phyloP scores from a whole-genome alignment of 2,329 filamentous ascomycete species.

The Chaetomiaceae sp. region DNA sequence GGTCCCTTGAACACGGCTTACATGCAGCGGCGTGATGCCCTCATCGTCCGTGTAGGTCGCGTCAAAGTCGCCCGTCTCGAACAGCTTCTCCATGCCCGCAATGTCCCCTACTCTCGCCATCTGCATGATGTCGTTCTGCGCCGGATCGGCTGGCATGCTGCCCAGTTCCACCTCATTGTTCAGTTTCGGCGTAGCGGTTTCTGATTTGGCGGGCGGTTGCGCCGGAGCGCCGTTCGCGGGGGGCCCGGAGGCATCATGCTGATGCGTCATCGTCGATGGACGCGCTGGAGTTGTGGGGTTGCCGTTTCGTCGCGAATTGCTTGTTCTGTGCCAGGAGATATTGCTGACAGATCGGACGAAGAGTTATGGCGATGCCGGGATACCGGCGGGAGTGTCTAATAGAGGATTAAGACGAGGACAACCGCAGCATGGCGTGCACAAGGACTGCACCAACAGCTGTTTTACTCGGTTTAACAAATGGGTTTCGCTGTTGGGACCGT shows the following conservation, averaged over 20 bases:
- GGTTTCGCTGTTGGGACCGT: neutral
- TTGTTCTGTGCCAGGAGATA: no score
- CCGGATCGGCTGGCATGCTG: slow-evolving; percentile 40
- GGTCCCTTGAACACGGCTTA: slow-evolving; percentile 42
- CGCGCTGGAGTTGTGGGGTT: neutral
- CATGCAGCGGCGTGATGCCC: slow-evolving; percentile 92
- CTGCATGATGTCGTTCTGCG: slow-evolving; percentile 89
- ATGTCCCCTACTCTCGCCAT: slow-evolving; percentile 85
- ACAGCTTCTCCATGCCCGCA: slow-evolving; percentile 79
- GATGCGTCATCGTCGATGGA: slow-evolving; percentile 40
- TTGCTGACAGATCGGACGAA: neutral
- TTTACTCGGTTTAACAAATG: neutral
- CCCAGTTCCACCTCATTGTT: slow-evolving; percentile 56
- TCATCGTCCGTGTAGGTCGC: slow-evolving; percentile 83
- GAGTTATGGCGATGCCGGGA: neutral
- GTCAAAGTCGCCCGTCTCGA: slow-evolving; percentile 75
- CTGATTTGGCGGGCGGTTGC: slow-evolving; percentile 51
- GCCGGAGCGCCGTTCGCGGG: slow-evolving; percentile 43
- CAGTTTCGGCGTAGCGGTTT: slow-evolving; percentile 40
- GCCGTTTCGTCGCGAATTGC: neutral
- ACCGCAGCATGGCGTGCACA: neutral
- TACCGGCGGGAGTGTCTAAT: neutral
- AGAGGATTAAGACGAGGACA: neutral
- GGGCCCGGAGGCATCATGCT: slow-evolving; percentile 35
- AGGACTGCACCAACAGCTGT: slow-evolving; percentile 1